phyloP scores from a whole-genome alignment of 129 eudicot species.

The Flaveria ramosissima region DNA sequence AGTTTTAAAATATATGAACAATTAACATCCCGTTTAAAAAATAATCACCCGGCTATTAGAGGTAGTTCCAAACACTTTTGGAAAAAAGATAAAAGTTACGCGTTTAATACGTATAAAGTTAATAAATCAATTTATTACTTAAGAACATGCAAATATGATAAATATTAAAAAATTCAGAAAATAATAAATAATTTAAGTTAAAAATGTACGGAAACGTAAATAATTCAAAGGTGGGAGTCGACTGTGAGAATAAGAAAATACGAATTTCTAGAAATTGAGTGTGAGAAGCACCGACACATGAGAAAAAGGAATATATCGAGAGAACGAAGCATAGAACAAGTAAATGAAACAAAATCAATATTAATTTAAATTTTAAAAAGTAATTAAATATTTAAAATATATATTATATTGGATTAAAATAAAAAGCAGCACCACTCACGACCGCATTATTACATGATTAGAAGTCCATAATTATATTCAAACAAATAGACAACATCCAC shows the following conservation, averaged over 20 bases:
- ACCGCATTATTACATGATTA: slow-evolving; percentile 38
- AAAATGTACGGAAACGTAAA: slow-evolving; percentile 20
- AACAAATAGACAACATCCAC: slow-evolving; percentile 24
- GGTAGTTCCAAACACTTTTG: too few species aligned
- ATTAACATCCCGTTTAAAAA: too few species aligned
- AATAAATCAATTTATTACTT: too few species aligned
- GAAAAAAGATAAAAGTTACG: too few species aligned
- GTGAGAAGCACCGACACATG: slow-evolving; percentile 36
- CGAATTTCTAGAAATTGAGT: slow-evolving; percentile 32
- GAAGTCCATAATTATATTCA: slow-evolving; percentile 8
- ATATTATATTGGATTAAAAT: not conserved
- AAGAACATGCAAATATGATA: not conserved
- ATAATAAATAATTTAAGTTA: not conserved
- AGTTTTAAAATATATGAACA: too few species aligned
- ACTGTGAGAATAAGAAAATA: slow-evolving; percentile 14
- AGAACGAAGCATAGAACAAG: slow-evolving; percentile 16
- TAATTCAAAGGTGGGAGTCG: slow-evolving; percentile 7
- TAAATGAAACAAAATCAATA: not conserved
- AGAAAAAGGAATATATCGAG: slow-evolving; percentile 32
- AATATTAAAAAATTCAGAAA: not conserved
- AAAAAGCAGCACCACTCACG: slow-evolving; percentile 33
- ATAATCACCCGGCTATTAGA: too few species aligned
- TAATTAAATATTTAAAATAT: not conserved
- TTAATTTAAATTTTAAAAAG: not conserved
- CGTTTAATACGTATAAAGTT: too few species aligned